A percentile compares a stretch with the other conserved stretches of the same genome.
Conservation (phyloP, 2,329 filamentous ascomycete species). For the Aspergillus sp. region DNA sequence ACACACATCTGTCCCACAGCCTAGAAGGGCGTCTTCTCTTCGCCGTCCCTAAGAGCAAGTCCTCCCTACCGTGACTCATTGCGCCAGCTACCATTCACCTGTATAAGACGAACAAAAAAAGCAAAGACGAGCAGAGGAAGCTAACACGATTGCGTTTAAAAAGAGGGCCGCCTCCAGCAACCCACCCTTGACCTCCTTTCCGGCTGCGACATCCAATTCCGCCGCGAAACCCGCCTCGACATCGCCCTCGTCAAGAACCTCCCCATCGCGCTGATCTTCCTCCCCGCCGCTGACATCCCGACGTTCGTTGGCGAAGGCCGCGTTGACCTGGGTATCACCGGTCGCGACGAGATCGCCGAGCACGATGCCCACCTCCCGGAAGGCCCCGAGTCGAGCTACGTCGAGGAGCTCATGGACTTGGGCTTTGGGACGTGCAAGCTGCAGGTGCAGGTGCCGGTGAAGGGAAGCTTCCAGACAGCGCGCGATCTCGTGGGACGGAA, state of each 20-base stretch:
- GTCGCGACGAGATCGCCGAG: conserved; percentile 84
- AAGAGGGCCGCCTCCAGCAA: conserved; percentile 88
- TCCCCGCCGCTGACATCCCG: conserved; percentile 93
- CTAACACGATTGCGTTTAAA: conserved; percentile 3
- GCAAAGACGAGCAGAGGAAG: neutral
- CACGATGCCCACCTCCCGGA: conserved; percentile 56
- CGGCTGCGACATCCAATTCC: conserved; percentile 93
- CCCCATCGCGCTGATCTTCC: conserved; percentile 89
- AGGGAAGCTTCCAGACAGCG: conserved; percentile 61
- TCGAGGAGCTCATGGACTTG: conserved; percentile 82
- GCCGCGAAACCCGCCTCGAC: conserved; percentile 87
- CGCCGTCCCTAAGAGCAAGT: conserved; percentile 95
- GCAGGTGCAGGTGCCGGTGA: conserved; percentile 92
- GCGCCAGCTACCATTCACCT: neutral
- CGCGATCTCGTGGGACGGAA: conserved; percentile 83
- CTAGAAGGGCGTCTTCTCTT: conserved; percentile 89
- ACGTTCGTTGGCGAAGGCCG: conserved; percentile 93
- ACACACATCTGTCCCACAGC: conserved; percentile 39
- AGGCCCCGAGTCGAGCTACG: conserved; percentile 43
- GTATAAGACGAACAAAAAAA: too few species aligned
- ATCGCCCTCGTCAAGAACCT: conserved; percentile 97
- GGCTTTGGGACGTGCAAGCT: conserved; percentile 86
- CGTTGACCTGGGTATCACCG: conserved; percentile 91
- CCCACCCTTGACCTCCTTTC: conserved; percentile 81
- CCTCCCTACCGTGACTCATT: neutral